Base-by-base conservation (phyloP, 352 stramenopile genomes). In the Phytophthora rubi region DNA sequence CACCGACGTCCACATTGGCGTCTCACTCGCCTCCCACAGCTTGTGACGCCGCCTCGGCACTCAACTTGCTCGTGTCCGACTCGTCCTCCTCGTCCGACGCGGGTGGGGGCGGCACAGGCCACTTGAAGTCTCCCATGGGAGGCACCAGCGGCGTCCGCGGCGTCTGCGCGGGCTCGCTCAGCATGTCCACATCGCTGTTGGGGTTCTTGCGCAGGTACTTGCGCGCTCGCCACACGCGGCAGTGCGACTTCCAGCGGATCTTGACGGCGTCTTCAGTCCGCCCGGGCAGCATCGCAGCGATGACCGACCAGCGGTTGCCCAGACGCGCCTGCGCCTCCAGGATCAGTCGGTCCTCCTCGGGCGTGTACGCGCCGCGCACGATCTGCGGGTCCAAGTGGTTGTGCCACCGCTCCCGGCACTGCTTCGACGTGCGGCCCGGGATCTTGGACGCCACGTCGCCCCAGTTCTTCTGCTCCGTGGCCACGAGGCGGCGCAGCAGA, bases 221-320 rank as follows among this genome's bases (percentile, higher is more conserved):
- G 60, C 83, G 83, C 60, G 85, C 85, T 56, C 86, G 84, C 87
- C 87, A 94, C 23, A 94, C 75, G 52, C 88, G 87, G 73, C 89
- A 95, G 64, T 95, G 73, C 59, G 88, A 94, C 69, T 98, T 98
- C 91, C 91, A 98, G 47, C 90, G 87, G 74, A 97, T 98, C 87
- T 98, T 98, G 61, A 98, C 88, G 12, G 88, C 86, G 63, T 98
- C 95, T 66, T 97, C 92, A 0, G 90, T 97, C 42, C 92, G 81
- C 2, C 92, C 92, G 0, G 86, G 86, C 26, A 98, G 77, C 80
- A 95, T 92, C 21, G 86, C 85, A 1, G 92, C 92, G 55, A 98
- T 97, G 13, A 95, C 85, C 3, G 92, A 97, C 92, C 92, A 98
- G 32, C 89, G 88, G 56, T 97, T 97, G 56, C 92, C 92, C 52